Evolutionary conservation across 352 stramenopile genomes (phyloP).

Genomic region (Hyaloperonospora arabidopsidis): DNA sequence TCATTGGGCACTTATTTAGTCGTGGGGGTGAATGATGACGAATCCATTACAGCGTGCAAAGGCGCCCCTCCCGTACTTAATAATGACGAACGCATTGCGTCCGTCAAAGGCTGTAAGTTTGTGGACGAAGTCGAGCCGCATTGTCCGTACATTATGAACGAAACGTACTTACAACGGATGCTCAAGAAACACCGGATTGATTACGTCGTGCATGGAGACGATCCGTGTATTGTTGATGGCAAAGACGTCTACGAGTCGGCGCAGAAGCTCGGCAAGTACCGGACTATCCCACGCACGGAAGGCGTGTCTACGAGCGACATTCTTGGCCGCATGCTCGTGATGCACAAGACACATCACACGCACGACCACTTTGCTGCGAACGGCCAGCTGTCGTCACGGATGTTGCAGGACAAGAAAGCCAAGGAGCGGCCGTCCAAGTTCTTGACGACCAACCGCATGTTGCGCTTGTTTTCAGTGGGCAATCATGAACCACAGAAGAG

Average conservation of each 20-base stretch:
- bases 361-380: conserved; percentile 68
- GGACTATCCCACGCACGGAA: conserved; percentile 93
- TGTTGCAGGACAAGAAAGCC: conserved; percentile 47
- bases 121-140: conserved; percentile 96
- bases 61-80: conserved; percentile 92
- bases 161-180: conserved; percentile 95
- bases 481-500: conserved; percentile 82
- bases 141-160: conserved; percentile 98
- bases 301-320: conserved; percentile 98
- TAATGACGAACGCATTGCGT: conserved; percentile 93
- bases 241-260: conserved; percentile 97
- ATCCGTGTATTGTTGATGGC: conserved; percentile 98
- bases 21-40: conserved; percentile 97
- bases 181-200: conserved; percentile 97
- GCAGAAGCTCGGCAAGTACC: conserved; percentile 93
- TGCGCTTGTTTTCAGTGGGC: conserved; percentile 87
- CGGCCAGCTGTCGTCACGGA: conserved; percentile 68
- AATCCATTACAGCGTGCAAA: conserved; percentile 96
- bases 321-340: conserved; percentile 95
- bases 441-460: conserved; percentile 93
- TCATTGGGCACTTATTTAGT: conserved; percentile 95
- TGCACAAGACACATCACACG: conserved; percentile 91
- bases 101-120: conserved; percentile 96
- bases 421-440: conserved; percentile 88
- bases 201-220: conserved; percentile 98